Evolutionary conservation across 257 asterid genomes (phyloP).

Genomic region (Knoxia roxburghii): DNA sequence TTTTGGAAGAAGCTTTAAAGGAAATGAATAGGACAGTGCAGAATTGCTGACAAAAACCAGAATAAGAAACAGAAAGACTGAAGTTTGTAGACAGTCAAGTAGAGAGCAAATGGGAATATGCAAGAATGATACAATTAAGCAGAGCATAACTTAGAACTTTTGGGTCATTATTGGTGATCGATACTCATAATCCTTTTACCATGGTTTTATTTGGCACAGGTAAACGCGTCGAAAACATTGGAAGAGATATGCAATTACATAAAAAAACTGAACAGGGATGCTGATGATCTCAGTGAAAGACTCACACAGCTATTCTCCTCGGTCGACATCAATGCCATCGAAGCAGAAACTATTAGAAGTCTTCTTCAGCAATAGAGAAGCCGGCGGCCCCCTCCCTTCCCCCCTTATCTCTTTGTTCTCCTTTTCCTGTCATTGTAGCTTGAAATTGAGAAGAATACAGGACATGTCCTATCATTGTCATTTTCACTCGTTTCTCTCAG

Average conservation of each 20-base stretch:
- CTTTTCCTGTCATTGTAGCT: not conserved
- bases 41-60: no score
- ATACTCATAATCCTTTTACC: constrained; percentile 3
- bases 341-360: constrained; percentile 36
- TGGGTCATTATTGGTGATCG: not conserved
- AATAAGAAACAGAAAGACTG: no score
- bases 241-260: constrained; percentile 53
- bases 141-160: no score
- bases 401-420: not conserved
- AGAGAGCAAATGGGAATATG: not conserved
- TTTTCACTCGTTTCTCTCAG: constrained; percentile 2
- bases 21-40: no score
- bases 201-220: constrained; percentile 21
- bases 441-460: not conserved
- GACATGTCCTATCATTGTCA: not conserved
- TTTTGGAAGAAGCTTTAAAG: no score
- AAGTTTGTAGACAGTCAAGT: not conserved
- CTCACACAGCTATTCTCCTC: constrained; percentile 49
- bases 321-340: constrained; percentile 28
- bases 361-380: constrained; percentile 26
- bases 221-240: constrained; percentile 35
- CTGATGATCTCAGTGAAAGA: constrained; percentile 52
- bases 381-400: not conserved
- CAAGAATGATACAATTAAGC: not conserved
- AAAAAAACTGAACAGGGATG: constrained; percentile 53